phyloP scores from a whole-genome alignment of 768 basidiomycete genomes.

The Chalciporus chontae region DNA sequence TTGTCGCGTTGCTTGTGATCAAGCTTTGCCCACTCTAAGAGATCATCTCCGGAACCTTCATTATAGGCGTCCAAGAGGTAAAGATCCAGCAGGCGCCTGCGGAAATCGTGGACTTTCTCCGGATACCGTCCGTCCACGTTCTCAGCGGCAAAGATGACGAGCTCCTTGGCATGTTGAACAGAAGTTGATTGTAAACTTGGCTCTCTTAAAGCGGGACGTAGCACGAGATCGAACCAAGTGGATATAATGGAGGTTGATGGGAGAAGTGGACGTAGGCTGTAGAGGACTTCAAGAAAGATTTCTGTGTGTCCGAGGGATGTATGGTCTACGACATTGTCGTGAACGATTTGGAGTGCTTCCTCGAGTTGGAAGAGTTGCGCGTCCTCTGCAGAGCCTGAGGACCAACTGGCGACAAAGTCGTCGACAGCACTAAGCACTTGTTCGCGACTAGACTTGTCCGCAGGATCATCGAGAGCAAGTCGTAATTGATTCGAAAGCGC shows the following conservation, averaged over 20 bases:
- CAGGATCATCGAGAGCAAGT: constrained; percentile 49
- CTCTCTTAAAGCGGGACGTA: constrained; percentile 75
- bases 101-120: constrained; percentile 61
- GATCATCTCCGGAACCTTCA: constrained; percentile 69
- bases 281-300: constrained; percentile 62
- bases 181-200: constrained; percentile 59
- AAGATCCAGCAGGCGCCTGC: constrained; percentile 65
- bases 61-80: constrained; percentile 77
- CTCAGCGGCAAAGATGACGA: constrained; percentile 61
- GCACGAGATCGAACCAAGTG: constrained; percentile 76
- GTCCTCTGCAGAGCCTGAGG: constrained; percentile 47
- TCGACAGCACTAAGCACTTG: constrained; percentile 51
- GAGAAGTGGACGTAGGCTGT: constrained; percentile 58
- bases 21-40: constrained; percentile 70
- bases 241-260: constrained; percentile 66
- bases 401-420: constrained; percentile 51
- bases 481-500: constrained; percentile 52
- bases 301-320: constrained; percentile 59
- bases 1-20: constrained; percentile 58
- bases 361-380: constrained; percentile 49
- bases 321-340: constrained; percentile 63
- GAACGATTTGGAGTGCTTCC: constrained; percentile 62
- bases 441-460: constrained; percentile 47
- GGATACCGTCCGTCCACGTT: constrained; percentile 39
- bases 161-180: constrained; percentile 65